Base-by-base conservation (phyloP, 352 stramenopile species). In the Elongisporangium undulatum region DNA sequence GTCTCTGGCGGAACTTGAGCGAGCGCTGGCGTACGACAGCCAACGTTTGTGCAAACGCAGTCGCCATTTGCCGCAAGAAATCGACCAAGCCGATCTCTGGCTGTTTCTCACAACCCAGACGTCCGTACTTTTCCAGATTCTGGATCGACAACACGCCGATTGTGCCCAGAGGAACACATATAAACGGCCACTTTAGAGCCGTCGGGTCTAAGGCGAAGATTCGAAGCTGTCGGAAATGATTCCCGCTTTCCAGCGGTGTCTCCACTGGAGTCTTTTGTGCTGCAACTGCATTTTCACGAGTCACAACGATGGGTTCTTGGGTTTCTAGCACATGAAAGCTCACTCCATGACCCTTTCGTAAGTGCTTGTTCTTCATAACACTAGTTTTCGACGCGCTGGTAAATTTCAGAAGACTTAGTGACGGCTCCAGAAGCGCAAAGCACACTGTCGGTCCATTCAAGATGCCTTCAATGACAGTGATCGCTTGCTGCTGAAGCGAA, bases 1-100 rank as follows among this genome's bases (percentile, higher is more conserved):
- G 56, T 20, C 26, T n/a, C 22, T 41, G 20, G 3, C 55, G 20
- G 49, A 65, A 15, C 12, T 24, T 39, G 20, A 51, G 41, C 23
- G 72, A 45, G 2, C 29, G 13, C 4, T 19, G 8, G 0, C 74
- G 69, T 2, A 71, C 62, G 0, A 19, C 5, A 0, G 13, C 23
- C 2, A 87, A 26, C 1, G 63, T 67, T 1, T 56, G 38, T 3
- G 52, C 67, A 1, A 89, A 19, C 10, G 49, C 45, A 0, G 22
- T 5, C 0, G 68, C 77, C 13, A 86, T 63, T 48, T 72, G 76
- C 9, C 68, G 66, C 10, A 94, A 55, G 53, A 90, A 92, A 56
- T 94, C 85, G n/a, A 92, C 72, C 13, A 94, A 53, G 0, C 85
- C 85, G 13, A 90, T 67, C 63, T 94, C 85, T 16, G 85, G 85